A percentile compares a stretch with the other conserved stretches of the same genome.
Conservation (phyloP, 352 stramenopile genomes). For the Aphanomyces astaci region DNA sequence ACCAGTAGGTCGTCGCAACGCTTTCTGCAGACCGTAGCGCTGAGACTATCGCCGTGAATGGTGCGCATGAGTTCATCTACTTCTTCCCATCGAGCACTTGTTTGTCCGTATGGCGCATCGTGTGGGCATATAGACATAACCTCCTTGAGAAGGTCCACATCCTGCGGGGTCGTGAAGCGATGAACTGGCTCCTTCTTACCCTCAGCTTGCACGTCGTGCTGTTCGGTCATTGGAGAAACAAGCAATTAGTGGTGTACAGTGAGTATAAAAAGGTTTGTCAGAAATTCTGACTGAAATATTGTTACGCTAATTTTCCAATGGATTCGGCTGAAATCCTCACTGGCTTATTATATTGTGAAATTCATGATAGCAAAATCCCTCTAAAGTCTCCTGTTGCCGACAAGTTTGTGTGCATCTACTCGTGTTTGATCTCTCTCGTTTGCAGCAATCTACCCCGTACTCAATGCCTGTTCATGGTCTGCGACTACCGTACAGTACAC, state of each 20-base stretch:
- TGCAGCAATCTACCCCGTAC: background rate
- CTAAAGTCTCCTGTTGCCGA: background rate
- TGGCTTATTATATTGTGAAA: too few species aligned
- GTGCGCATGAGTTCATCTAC: background rate
- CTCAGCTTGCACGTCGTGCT: background rate
- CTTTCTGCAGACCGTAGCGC: background rate
- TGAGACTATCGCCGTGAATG: background rate
- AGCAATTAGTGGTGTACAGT: background rate
- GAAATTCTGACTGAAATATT: background rate
- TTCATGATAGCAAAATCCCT: too few species aligned
- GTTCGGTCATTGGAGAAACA: background rate
- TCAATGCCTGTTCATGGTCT: background rate
- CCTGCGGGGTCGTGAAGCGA: background rate
- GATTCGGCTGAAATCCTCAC: too few species aligned
- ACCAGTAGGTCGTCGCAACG: background rate
- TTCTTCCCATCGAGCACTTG: background rate
- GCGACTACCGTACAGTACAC: background rate
- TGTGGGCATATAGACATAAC: background rate
- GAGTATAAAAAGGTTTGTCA: background rate
- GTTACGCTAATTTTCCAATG: background rate
- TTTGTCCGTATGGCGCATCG: background rate
- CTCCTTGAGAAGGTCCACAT: background rate
- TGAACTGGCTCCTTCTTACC: background rate
- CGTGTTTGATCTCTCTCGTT: too few species aligned
- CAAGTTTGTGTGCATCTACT: background rate